These are phyloP conservation scores for Tetradesmus obliquus DNA, from an alignment of 139 green algal species.

Conservation along the genomic window DNA sequence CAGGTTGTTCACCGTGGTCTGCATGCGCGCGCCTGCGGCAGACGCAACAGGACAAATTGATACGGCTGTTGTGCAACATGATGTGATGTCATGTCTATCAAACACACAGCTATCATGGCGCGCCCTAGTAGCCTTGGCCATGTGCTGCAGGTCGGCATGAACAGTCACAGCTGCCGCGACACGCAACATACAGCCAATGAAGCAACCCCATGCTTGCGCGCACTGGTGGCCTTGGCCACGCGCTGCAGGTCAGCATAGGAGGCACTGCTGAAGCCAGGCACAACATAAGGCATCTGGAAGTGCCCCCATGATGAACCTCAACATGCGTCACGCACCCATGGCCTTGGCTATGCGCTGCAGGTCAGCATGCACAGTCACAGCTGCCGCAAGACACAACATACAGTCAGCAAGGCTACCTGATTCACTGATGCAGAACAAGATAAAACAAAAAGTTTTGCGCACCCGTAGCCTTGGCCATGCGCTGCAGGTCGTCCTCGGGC, in stretches of 20 bases:
- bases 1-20: conserved; percentile 97
- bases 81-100: no score
- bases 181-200: not conserved
- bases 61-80: no score
- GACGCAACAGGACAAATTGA: not conserved
- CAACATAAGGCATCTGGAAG: not conserved
- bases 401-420: not conserved
- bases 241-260: conserved; percentile 88
- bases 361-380: not conserved
- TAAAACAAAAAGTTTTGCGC: not conserved
- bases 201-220: not conserved
- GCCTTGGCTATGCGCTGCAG: not conserved
- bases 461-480: conserved; percentile 85
- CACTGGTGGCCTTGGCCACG: conserved; percentile 81
- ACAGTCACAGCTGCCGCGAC: no score
- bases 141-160: not conserved
- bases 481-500: conserved; percentile 85
- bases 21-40: conserved; percentile 81
- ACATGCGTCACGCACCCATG: no score
- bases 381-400: no score
- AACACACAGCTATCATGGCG: no score
- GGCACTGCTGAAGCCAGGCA: no score
- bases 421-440: no score
- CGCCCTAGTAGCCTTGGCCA: not conserved
- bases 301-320: not conserved